Evolutionary conservation across 2,329 filamentous ascomycete genomes (phyloP).

Genomic region (Trichoderma afroharzianum): DNA sequence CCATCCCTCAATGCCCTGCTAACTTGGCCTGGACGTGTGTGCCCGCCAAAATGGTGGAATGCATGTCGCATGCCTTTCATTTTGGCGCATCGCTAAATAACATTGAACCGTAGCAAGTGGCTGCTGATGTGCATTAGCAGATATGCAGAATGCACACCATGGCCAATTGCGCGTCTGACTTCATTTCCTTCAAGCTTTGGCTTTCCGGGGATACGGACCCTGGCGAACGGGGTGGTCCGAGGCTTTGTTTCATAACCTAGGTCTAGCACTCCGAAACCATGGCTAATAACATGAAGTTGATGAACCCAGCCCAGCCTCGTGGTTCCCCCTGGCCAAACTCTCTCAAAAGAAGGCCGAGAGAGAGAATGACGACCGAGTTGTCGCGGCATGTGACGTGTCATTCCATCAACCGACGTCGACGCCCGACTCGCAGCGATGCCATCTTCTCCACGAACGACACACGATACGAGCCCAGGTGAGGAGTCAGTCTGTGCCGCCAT

Average conservation of each 20-base stretch:
- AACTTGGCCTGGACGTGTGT: background rate
- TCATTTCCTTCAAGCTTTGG: background rate
- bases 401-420: background rate
- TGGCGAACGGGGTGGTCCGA: background rate
- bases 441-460: background rate
- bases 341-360: background rate
- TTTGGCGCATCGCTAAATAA: slow-evolving; percentile 2
- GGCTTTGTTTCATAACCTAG: background rate
- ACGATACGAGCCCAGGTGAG: background rate
- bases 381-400: background rate
- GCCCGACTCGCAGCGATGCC: background rate
- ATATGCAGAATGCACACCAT: background rate
- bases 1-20: background rate
- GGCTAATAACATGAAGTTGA: background rate
- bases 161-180: background rate
- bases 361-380: background rate
- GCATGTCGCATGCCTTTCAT: background rate
- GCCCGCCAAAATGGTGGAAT: background rate
- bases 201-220: background rate
- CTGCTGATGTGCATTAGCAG: slow-evolving; percentile 10
- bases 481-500: background rate
- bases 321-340: background rate
- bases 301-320: background rate
- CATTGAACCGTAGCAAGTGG: background rate
- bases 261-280: background rate